These are phyloP conservation scores for Tillandsia fasciculata DNA, from an alignment of 176 grass and related monocot genomes.

Conservation along the genomic window DNA sequence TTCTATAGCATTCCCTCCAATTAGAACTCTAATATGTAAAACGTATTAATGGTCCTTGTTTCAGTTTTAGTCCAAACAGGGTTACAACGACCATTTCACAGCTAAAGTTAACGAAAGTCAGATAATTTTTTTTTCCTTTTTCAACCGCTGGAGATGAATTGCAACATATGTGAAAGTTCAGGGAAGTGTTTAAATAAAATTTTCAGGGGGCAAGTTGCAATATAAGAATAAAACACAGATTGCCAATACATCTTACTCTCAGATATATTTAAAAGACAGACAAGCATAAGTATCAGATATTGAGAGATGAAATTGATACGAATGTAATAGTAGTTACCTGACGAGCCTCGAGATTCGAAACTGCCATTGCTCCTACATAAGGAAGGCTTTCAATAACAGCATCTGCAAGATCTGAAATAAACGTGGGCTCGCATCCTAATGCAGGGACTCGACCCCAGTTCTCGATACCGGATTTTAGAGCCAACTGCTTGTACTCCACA, in stretches of 20 bases:
- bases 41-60: too few relatives aligned
- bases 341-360: conserved; percentile 95
- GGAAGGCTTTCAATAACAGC: conserved; percentile 94
- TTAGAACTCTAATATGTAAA: neutral
- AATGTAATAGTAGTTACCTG: conserved; percentile 58
- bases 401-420: conserved; percentile 84
- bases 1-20: conserved; percentile 7
- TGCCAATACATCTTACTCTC: too few relatives aligned
- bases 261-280: neutral
- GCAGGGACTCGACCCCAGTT: conserved; percentile 94
- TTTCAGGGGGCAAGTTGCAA: neutral
- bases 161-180: too few relatives aligned
- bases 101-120: neutral
- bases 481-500: conserved; percentile 94
- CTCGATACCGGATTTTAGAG: conserved; percentile 80
- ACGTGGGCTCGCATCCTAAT: conserved; percentile 73
- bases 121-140: neutral
- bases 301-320: neutral
- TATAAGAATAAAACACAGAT: too few relatives aligned
- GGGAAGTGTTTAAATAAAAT: too few relatives aligned
- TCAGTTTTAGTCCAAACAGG: too few relatives aligned
- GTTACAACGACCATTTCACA: too few relatives aligned
- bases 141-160: too few relatives aligned
- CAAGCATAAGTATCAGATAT: neutral
- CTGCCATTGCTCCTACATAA: conserved; percentile 95